These are phyloP conservation scores for Castanea mollissima DNA, from an alignment of 306 rosid genomes.

Conservation along the genomic window DNA sequence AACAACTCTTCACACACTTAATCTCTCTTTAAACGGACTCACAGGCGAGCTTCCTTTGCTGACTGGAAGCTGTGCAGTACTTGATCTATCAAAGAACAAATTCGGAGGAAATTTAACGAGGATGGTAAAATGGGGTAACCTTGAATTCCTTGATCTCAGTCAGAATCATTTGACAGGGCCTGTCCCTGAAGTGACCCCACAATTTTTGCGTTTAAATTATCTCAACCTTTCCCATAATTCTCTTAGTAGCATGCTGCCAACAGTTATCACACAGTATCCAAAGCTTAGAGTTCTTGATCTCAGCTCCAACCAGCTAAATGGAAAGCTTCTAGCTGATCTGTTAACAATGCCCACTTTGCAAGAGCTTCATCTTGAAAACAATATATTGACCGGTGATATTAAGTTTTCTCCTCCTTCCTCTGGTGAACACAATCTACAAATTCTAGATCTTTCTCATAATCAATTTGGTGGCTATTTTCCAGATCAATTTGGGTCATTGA, in stretches of 20 bases:
- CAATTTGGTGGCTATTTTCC: constrained; percentile 80
- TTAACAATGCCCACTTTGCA: constrained; percentile 69
- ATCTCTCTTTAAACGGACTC: constrained; percentile 78
- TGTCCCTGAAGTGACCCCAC: constrained; percentile 80
- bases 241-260: constrained; percentile 61
- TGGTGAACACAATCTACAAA: constrained; percentile 60
- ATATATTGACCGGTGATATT: constrained; percentile 62
- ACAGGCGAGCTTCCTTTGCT: constrained; percentile 76
- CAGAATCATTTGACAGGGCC: constrained; percentile 68
- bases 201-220: constrained; percentile 73
- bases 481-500: constrained; percentile 61
- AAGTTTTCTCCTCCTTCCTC: constrained; percentile 52
- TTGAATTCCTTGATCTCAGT: constrained; percentile 89
- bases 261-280: constrained; percentile 69
- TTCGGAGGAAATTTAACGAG: constrained; percentile 77
- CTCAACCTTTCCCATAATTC: constrained; percentile 76
- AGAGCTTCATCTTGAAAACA: constrained; percentile 76
- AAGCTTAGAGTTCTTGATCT: constrained; percentile 84
- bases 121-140: constrained; percentile 87
- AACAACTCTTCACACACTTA: constrained; percentile 57
- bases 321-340: constrained; percentile 53
- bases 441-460: constrained; percentile 86
- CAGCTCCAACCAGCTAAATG: constrained; percentile 77
- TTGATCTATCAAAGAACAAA: constrained; percentile 86
- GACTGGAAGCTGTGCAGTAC: constrained; percentile 88